Evolutionary conservation across 169 alveolate species (phyloP).

Genomic region (Plasmodium sp.): DNA sequence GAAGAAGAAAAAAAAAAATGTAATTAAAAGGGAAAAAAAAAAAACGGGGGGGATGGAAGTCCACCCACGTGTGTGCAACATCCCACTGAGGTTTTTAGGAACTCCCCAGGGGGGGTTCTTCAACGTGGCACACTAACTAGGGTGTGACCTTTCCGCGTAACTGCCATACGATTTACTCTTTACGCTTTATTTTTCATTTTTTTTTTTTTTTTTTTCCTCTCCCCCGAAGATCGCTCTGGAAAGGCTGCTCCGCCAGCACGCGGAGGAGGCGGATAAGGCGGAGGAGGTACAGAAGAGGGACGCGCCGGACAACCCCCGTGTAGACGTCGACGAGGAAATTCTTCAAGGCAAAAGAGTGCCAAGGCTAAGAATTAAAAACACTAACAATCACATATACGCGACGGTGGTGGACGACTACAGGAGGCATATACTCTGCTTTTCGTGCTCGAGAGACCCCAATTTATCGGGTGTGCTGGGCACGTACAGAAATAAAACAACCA

Average conservation of each 20-base stretch:
- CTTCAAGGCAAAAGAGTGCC: slow-evolving; percentile 80
- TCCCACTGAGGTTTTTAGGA: not conserved
- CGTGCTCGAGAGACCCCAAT: slow-evolving; percentile 76
- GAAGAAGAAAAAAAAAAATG: slow-evolving; percentile 9
- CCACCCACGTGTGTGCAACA: not conserved
- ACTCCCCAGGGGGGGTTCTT: not conserved
- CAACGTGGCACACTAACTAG: not conserved
- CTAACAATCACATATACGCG: slow-evolving; percentile 82
- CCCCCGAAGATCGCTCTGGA: slow-evolving; percentile 72
- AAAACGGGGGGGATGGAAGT: too few species aligned
- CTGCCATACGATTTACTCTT: too few species aligned
- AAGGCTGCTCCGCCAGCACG: slow-evolving; percentile 74
- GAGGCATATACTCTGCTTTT: slow-evolving; percentile 75
- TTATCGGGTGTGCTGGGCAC: slow-evolving; percentile 77
- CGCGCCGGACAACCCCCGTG: slow-evolving; percentile 29
- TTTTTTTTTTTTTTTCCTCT: not conserved
- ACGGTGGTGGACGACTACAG: slow-evolving; percentile 81
- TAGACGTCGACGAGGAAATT: slow-evolving; percentile 77
- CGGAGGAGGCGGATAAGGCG: slow-evolving; percentile 17
- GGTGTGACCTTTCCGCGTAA: not conserved
- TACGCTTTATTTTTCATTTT: not conserved
- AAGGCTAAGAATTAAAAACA: slow-evolving; percentile 76
- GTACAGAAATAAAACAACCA: slow-evolving; percentile 79
- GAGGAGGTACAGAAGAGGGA: slow-evolving; percentile 14
- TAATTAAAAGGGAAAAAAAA: not conserved